These are phyloP conservation scores for Cryphonectria radicalis DNA, from an alignment of 2,329 filamentous ascomycete species.

Conservation along the genomic window DNA sequence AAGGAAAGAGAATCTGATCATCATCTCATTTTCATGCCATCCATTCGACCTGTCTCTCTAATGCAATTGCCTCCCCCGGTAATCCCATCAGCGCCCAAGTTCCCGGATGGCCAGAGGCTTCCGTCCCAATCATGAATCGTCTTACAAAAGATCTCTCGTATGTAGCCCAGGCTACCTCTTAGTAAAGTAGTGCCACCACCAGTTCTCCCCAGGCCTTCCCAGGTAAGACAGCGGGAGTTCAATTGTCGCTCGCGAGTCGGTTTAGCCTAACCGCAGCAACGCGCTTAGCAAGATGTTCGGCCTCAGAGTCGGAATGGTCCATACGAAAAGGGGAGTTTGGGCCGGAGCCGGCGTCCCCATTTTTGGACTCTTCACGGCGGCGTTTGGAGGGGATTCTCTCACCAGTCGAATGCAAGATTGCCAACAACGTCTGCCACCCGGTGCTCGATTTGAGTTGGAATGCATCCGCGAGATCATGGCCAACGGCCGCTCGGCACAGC, in stretches of 20 bases:
- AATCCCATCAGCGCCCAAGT: conserved; percentile 15
- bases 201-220: not conserved
- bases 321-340: conserved; percentile 33
- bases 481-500: conserved; percentile 81
- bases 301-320: conserved; percentile 40
- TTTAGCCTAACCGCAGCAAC: conserved; percentile 70
- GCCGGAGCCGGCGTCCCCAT: conserved; percentile 23
- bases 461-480: conserved; percentile 78
- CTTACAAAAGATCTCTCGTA: not conserved
- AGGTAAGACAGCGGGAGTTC: conserved; percentile 1
- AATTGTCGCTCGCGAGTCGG: conserved; percentile 33
- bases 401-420: conserved; percentile 95
- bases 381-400: conserved; percentile 84
- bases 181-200: not conserved
- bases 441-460: conserved; percentile 83
- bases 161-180: not conserved
- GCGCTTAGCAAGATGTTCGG: conserved; percentile 65
- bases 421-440: conserved; percentile 92
- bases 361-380: conserved; percentile 45
- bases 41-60: not conserved
- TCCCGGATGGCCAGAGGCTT: not conserved
- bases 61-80: not conserved
- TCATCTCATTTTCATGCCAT: not conserved
- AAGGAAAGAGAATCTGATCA: not conserved
- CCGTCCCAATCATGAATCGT: not conserved